These are phyloP conservation scores for Camellia japonica DNA, from an alignment of 148 eudicot genomes.

Conservation along the genomic window DNA sequence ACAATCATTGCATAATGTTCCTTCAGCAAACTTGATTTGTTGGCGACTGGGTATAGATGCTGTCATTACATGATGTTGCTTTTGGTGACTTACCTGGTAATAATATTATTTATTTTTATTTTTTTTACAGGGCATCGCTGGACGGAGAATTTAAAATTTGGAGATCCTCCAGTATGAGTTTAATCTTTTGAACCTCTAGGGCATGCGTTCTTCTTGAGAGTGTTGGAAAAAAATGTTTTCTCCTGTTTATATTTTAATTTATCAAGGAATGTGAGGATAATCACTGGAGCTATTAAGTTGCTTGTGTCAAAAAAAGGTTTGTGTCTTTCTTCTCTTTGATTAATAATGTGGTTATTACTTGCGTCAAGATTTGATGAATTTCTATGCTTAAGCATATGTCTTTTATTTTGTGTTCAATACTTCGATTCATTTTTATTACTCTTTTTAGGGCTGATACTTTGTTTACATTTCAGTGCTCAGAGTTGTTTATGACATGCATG, in stretches of 20 bases:
- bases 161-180: neutral
- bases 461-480: neutral
- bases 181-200: neutral
- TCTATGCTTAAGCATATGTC: neutral
- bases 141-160: neutral
- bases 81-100: no score
- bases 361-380: neutral
- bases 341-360: neutral
- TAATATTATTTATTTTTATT: no score
- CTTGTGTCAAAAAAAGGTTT: neutral
- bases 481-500: neutral
- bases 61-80: no score
- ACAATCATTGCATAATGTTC: no score
- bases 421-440: neutral
- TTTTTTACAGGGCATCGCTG: neutral
- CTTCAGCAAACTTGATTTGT: no score
- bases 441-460: neutral
- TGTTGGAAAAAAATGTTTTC: neutral
- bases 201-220: neutral
- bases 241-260: slow-evolving; percentile 2
- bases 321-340: neutral
- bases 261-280: neutral
- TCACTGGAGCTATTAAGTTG: neutral
- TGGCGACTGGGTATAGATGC: no score
- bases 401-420: neutral